phyloP scores from a whole-genome alignment of 108 stramenopile species.

The Nitzschia sp. region DNA sequence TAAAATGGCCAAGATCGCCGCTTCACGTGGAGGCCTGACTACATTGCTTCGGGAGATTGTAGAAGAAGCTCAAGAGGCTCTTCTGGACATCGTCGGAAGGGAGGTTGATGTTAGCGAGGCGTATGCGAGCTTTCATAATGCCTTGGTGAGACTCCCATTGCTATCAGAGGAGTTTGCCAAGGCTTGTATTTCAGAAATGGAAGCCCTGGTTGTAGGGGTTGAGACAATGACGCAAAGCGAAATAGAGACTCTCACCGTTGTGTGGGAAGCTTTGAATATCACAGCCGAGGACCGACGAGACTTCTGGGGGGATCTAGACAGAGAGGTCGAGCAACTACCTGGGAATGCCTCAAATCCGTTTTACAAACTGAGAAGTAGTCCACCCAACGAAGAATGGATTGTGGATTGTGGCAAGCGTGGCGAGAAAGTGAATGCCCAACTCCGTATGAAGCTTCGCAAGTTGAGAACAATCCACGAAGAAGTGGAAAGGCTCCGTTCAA shows the following conservation, averaged over 20 bases:
- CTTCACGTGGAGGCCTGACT: conserved; percentile 51
- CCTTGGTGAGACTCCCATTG: conserved; percentile 65
- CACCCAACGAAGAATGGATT: conserved; percentile 70
- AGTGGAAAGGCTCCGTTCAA: conserved; percentile 67
- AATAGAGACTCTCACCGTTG: conserved; percentile 79
- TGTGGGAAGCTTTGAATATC: conserved; percentile 81
- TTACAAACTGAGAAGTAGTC: conserved; percentile 16
- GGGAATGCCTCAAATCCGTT: conserved; percentile 37
- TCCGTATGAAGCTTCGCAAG: conserved; percentile 58
- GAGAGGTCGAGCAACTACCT: not conserved
- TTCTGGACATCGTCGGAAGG: conserved; percentile 66
- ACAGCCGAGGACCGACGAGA: conserved; percentile 48
- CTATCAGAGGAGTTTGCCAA: conserved; percentile 70
- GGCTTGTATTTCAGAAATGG: conserved; percentile 77
- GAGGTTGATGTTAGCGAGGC: conserved; percentile 69
- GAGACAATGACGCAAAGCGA: conserved; percentile 82
- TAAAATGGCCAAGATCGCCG: conserved; percentile 37
- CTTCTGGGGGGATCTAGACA: conserved; percentile 67
- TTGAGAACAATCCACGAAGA: conserved; percentile 71
- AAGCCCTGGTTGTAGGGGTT: conserved; percentile 60
- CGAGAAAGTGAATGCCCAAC: conserved; percentile 32
- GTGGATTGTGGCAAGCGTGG: conserved; percentile 37
- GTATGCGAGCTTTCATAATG: conserved; percentile 74
- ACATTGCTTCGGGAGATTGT: conserved; percentile 47
- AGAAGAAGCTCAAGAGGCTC: conserved; percentile 60